Conservation (phyloP, 2,329 filamentous ascomycete species). For the Fusarium nygamai region DNA sequence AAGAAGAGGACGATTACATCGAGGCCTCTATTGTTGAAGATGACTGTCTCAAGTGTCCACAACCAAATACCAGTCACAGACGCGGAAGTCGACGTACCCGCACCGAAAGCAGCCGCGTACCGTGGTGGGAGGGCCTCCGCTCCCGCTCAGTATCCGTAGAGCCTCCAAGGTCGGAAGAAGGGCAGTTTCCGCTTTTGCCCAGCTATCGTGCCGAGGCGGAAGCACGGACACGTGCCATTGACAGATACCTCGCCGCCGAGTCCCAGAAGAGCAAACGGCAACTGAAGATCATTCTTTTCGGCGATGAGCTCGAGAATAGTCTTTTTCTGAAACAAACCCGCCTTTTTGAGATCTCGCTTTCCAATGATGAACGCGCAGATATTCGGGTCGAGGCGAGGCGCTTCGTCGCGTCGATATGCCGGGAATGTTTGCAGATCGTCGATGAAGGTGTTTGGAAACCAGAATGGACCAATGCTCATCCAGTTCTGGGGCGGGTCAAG, state of each 20-base stretch:
- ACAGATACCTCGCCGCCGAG: neutral
- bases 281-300: neutral
- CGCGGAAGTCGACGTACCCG: neutral
- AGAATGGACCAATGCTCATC: neutral
- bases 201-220: neutral
- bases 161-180: fast-evolving
- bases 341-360: neutral
- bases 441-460: fast-evolving
- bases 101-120: neutral
- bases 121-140: too few relatives aligned
- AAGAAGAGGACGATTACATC: fast-evolving
- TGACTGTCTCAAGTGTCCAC: neutral
- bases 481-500: neutral
- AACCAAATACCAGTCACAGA: neutral
- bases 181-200: fast-evolving
- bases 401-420: neutral
- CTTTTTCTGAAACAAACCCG: neutral
- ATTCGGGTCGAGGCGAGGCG: neutral
- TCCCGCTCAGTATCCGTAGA: too few relatives aligned
- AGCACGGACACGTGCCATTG: neutral
- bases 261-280: neutral
- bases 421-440: neutral
- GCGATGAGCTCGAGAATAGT: neutral
- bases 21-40: fast-evolving
- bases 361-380: fast-evolving